These are phyloP conservation scores for Rhizopogon rudus DNA, from an alignment of 768 basidiomycete species.

Conservation along the genomic window DNA sequence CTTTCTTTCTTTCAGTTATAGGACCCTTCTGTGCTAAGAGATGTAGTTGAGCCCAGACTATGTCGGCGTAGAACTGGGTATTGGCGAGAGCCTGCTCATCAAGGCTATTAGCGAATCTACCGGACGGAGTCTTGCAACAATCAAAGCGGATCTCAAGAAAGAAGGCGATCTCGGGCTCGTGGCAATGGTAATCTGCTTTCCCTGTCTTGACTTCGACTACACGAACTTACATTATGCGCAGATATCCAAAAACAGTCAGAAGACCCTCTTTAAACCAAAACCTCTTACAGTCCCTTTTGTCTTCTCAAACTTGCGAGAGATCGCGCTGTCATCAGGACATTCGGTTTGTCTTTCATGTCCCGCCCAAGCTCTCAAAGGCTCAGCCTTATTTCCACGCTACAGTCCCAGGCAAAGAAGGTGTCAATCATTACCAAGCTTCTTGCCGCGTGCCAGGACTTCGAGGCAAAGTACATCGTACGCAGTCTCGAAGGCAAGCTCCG, in stretches of 20 bases:
- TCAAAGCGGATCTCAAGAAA: slow-evolving; percentile 91
- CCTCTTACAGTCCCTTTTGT: slow-evolving; percentile 84
- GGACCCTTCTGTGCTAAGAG: slow-evolving; percentile 1
- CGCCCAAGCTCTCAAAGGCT: slow-evolving; percentile 2
- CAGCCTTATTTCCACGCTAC: not conserved
- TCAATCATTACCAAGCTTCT: slow-evolving; percentile 91
- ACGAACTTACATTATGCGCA: slow-evolving; percentile 24
- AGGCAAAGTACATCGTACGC: slow-evolving; percentile 96
- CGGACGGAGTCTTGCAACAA: slow-evolving; percentile 73
- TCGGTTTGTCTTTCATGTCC: slow-evolving; percentile 44
- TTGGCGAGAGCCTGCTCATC: slow-evolving; percentile 90
- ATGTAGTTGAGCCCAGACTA: slow-evolving; percentile 89
- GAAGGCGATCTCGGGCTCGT: slow-evolving; percentile 95
- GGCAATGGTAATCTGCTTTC: slow-evolving; percentile 58
- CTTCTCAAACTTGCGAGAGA: slow-evolving; percentile 86
- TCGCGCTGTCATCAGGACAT: slow-evolving; percentile 81
- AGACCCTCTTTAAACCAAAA: slow-evolving; percentile 92
- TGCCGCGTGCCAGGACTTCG: slow-evolving; percentile 84
- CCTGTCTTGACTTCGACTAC: not conserved
- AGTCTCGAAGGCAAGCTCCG: slow-evolving; percentile 95
- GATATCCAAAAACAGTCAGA: slow-evolving; percentile 93
- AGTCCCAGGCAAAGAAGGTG: slow-evolving; percentile 96
- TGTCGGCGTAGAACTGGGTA: slow-evolving; percentile 90
- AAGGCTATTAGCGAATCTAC: slow-evolving; percentile 96
- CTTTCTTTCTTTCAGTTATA: not conserved